phyloP scores from a whole-genome alignment of 163 green algal species.

The Chlamydomonas reinhardtii region DNA sequence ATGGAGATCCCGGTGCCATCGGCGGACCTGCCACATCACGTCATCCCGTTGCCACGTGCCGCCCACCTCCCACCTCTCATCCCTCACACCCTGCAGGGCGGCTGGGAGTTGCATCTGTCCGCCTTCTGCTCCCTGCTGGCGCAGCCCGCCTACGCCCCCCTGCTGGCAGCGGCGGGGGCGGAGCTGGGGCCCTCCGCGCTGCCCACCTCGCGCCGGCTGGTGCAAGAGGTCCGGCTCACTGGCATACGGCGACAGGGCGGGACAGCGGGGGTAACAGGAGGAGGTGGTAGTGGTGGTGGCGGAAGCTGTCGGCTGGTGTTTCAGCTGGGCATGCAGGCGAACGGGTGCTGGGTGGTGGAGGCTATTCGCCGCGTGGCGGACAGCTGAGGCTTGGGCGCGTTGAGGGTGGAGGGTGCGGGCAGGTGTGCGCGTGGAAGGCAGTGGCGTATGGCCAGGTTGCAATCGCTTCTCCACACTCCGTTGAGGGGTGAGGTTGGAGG shows the following conservation, averaged over 20 bases:
- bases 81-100: constrained; percentile 33
- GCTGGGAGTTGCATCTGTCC: constrained; percentile 46
- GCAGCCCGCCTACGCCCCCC: constrained; percentile 44
- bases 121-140: constrained; percentile 51
- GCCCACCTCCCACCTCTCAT: no score
- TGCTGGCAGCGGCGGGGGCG: constrained; percentile 28
- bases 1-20: no score
- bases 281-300: neutral
- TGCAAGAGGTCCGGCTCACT: constrained; percentile 55
- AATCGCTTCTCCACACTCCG: no score
- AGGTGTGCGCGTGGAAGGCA: neutral
- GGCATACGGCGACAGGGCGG: neutral
- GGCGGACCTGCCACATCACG: no score
- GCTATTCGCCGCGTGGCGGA: constrained; percentile 25
- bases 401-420: neutral
- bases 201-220: constrained; percentile 47
- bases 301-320: constrained; percentile 28
- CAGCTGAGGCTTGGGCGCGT: no score
- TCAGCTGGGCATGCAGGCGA: constrained; percentile 51
- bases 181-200: constrained; percentile 56
- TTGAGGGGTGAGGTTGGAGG: no score
- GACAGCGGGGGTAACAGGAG: neutral
- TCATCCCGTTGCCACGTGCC: no score
- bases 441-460: no score
- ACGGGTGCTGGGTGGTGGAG: constrained; percentile 60